Evolutionary conservation across 345 rosid genomes (phyloP), one percentile per base, ranked within the genome.

Genomic region (Odontarrhena argentea): DNA sequence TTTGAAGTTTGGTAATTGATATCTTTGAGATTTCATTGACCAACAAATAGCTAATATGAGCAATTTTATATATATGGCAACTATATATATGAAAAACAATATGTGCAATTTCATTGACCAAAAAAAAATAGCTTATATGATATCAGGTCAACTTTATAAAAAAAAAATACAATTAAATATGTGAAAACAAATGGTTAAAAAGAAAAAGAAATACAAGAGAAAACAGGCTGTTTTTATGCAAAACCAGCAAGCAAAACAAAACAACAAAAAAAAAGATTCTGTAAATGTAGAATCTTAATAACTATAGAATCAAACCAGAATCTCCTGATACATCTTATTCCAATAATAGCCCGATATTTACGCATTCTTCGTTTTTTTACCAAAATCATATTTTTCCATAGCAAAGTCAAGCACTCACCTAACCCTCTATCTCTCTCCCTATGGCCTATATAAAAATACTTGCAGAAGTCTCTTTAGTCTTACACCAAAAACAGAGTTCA

Each of bases 291-390:
- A 73, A 66, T 73, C 77, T 66, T 34, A 1, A 2, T 13, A 44
- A 34, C 11, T 9, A 9, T 24, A 37, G 35, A 67, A 67, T 67
- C 54, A 18, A 22, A 41, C 6, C 18, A 57, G 76, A 72, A 73
- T 73, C 77, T 67, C 57, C 56, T 6, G 5, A 66, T 59, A 59
- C 51, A 66, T 60, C 7, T 67, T 42, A 67, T 44, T 66, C 68
- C 38, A 74, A 74, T 60, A 60, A 38, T 53, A 54, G 45, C 2
- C 64, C 68, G 41, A 61, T 46, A 74, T 74, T 67, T 9, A 6
- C 42, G 51, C 8, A 53, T 46, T 47, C 63, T 67, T 28, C 37
- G 49, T 51, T 57, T 9, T 42, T 60, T 8, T 8, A 41, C 65
- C 41, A 26, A 55, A 63, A 46, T 12, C 8, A 38, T 28, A 30